Evolutionary conservation across 306 rosid genomes (phyloP).

Genomic region (Acacia crassicarpa): DNA sequence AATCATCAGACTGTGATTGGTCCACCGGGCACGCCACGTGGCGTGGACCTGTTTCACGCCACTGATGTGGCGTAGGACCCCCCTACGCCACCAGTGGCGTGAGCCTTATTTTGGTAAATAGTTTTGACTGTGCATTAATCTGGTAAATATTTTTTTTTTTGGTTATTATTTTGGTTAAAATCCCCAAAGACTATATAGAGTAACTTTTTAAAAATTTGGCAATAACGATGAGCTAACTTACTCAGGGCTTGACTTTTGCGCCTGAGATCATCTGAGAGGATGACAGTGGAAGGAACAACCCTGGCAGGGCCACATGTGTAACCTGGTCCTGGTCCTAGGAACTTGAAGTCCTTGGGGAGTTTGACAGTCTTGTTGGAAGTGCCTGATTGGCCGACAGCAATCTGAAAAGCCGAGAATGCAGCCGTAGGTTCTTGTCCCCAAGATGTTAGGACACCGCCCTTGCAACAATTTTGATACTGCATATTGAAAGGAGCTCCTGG

Average conservation of each 20-base stretch:
- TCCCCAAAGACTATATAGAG: no score
- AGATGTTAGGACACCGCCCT: conserved; percentile 71
- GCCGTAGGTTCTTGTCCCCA: conserved; percentile 75
- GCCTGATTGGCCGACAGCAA: conserved; percentile 72
- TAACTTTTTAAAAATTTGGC: no score
- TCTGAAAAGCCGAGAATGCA: conserved; percentile 72
- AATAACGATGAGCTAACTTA: conserved; percentile 31
- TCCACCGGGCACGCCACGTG: no score
- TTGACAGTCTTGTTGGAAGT: conserved; percentile 74
- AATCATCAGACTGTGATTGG: no score
- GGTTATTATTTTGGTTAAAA: no score
- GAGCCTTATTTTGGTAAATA: no score
- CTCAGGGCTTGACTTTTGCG: conserved; percentile 71
- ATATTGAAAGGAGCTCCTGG: conserved; percentile 75
- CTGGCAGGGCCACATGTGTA: conserved; percentile 75
- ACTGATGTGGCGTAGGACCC: no score
- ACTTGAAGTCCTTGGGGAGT: conserved; percentile 63
- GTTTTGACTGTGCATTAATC: no score
- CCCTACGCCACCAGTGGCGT: no score
- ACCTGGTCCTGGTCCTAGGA: conserved; percentile 78
- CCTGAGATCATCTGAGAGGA: conserved; percentile 55
- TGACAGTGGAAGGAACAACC: conserved; percentile 58
- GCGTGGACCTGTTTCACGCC: no score
- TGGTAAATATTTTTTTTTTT: no score
- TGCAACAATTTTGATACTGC: conserved; percentile 69